These are phyloP conservation scores for Aspergillus leporis DNA, from an alignment of 495 filamentous ascomycete species.

Conservation along the genomic window DNA sequence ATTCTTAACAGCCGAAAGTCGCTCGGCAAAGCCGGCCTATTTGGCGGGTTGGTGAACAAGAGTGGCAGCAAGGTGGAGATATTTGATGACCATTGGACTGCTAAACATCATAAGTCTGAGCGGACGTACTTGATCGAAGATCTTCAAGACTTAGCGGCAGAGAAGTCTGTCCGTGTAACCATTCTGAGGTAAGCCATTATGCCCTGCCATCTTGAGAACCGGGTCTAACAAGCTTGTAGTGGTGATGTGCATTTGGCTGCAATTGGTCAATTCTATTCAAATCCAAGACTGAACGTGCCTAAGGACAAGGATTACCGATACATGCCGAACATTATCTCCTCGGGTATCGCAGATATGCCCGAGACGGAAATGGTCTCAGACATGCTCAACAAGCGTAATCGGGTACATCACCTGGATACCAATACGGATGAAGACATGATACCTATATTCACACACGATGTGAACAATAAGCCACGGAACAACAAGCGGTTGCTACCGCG, in stretches of 20 bases:
- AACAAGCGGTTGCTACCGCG: constrained; percentile 90
- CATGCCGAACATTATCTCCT: constrained; percentile 88
- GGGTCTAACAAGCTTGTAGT: constrained; percentile 34
- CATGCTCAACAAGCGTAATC: constrained; percentile 90
- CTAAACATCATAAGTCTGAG: constrained; percentile 88
- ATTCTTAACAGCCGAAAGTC: constrained; percentile 85
- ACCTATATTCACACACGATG: constrained; percentile 83
- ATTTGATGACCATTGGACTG: constrained; percentile 96
- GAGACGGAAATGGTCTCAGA: constrained; percentile 88
- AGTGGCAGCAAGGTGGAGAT: constrained; percentile 94
- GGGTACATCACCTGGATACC: constrained; percentile 72
- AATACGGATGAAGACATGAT: constrained; percentile 95
- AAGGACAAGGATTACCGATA: constrained; percentile 91
- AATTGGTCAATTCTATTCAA: constrained; percentile 92
- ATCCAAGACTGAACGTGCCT: constrained; percentile 70
- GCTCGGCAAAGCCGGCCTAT: constrained; percentile 75
- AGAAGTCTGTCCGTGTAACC: constrained; percentile 88
- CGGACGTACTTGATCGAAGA: constrained; percentile 84
- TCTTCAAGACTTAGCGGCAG: constrained; percentile 84
- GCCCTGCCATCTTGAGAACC: background rate
- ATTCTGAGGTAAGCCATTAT: constrained; percentile 63
- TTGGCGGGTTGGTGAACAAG: constrained; percentile 81
- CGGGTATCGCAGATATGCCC: constrained; percentile 88
- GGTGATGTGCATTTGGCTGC: constrained; percentile 94
- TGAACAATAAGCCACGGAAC: constrained; percentile 84